Base-by-base conservation (phyloP, 2,329 filamentous ascomycete species). In the Colletotrichum spinosum region DNA sequence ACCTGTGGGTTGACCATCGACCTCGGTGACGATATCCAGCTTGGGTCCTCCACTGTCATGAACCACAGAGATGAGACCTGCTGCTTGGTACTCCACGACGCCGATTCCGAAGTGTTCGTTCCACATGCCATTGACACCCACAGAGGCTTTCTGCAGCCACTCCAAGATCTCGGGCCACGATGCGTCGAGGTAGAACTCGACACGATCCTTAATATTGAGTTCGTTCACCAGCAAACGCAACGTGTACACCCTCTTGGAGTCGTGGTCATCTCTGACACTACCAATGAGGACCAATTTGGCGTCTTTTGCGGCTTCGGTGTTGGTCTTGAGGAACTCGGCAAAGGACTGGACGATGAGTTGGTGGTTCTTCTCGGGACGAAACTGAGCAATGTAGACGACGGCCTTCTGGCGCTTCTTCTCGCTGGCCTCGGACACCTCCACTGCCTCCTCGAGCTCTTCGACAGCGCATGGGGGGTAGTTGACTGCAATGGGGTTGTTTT, bases 41-140 rank as follows among this genome's bases (percentile, higher is more conserved):
- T 96, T 97, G 2, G 96, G 96, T 0, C 96, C 96, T 8, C 95
- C 96, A 55, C 92, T 96, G 77, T 97, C 85, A 73, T 99, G 96
- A 8, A 98, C 96, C 0, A 99, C 94, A 6, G 91, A 90, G 62
- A 99, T 94, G 63, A 99, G 82, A 1, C 96, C 96, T 0, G 96
- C 96, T 4, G 96, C 96, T 76, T 98, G 94, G 75, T 98, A 99
- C 81, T 99, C 96, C 45, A 99, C 96, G 13, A 98, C 94, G 1
- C 96, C 96, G 65, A 99, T 99, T 25, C 96, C 96, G 76, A 99
- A 99, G 78, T 99, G 96, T 80, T 99, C 96, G 76, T 97, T 98
- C 95, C 96, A 99, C 96, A 99, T 99, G 73, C 92, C 93, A 72
- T 99, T 99, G 37, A 97, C 94, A 54, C 96, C 96, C 2, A 99